Evolutionary conservation across 1,284 basidiomycete genomes (phyloP), one percentile per base, ranked within the genome.

Genomic region (Cutaneotrichosporon mucoides): DNA sequence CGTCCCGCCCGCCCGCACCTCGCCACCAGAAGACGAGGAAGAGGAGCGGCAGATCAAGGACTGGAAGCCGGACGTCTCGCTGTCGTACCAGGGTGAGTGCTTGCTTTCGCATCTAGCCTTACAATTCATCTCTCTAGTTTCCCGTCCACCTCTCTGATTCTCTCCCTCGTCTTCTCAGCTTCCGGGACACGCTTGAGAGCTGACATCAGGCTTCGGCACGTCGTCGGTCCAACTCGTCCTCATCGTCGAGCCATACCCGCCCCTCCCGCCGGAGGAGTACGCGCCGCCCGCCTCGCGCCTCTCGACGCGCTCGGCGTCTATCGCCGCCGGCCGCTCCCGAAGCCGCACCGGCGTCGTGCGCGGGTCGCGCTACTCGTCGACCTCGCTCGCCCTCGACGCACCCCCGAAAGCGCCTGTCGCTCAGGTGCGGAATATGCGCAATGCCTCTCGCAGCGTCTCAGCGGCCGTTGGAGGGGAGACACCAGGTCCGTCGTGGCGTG

Each of bases 221-320:
- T 75, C 73, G 0, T 73, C 73, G 0, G 62, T 75, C 2, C 75
- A 77, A 60, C 68, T 77, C 4, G 75, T 77, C n/a, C 63, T 76
- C 12, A 73, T 77, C 51, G 62, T 77, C 44, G 75, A 77, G 53
- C 75, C 75, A 11, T 76, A 70, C 42, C 75, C 75, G 8, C 72
- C 75, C 8, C 67, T 77, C 5, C 66, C 71, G 2, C 57, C 73
- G 2, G 66, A 63, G 10, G 56, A 71, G 48, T 76, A 76, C 60
- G 75, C 75, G 13, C 75, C 75, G 1, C 75, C 75, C 0, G 68
- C 70, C 4, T 74, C 73, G 33, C 73, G 75, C 7, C 69, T 77
- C 5, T 74, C 72, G 2, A 69, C 67, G 5, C 69, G 75, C 9
- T 71, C 69, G 1, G 66, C 70, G 3, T 73, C 72, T 0, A 65